Evolutionary conservation across 306 rosid genomes (phyloP), one percentile per base, ranked within the genome.

Genomic region (Herpetospermum pedunculosum): DNA sequence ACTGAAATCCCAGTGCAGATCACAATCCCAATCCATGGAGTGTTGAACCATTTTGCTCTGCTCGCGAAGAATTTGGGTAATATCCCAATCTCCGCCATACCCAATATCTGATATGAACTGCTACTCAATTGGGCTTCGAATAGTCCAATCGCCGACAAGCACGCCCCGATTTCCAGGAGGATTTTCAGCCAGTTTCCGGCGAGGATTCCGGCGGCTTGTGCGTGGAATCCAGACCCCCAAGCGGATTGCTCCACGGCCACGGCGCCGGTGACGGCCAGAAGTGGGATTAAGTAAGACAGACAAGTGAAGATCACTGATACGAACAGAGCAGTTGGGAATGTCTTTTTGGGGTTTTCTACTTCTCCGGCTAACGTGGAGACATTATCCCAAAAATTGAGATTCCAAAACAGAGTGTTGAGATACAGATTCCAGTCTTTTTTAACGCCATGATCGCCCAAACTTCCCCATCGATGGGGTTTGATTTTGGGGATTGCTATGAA

Each of bases 301-400:
- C 75, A 71, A 7, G 75, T 71, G 43, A 71, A 29, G 5, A 71
- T 71, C 18, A 71, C 75, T 0, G 75, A 71, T 3, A 71, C 41
- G 21, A 71, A 48, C 16, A 71, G 43, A 48, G 75, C 75, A 1
- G 0, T 50, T 0, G 75, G 75, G 60, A 71, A 71, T 0, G 75
- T 71, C 48, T 71, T 71, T 3, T 71, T 43, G 4, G 75, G 75
- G 18, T 48, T 71, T 29, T 71, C 60, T 0, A 71, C 75, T 48
- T 71, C 75, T n/a, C 75, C 75, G 50, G 75, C 75, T 13, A 71
- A 37, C 8, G 75, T 71, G 21, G 29, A 16, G 34, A 71, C 75
- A 4, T 71, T 71, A 71, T 71, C 75, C 75, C 75, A 71, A 18
- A 71, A 71, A 71, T 71, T 71, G 18, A 71, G 54, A 43, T 71